Evolutionary conservation across 1,284 basidiomycete genomes (phyloP), one percentile per base, ranked within the genome.

Genomic region (Chalciporus sp.): DNA sequence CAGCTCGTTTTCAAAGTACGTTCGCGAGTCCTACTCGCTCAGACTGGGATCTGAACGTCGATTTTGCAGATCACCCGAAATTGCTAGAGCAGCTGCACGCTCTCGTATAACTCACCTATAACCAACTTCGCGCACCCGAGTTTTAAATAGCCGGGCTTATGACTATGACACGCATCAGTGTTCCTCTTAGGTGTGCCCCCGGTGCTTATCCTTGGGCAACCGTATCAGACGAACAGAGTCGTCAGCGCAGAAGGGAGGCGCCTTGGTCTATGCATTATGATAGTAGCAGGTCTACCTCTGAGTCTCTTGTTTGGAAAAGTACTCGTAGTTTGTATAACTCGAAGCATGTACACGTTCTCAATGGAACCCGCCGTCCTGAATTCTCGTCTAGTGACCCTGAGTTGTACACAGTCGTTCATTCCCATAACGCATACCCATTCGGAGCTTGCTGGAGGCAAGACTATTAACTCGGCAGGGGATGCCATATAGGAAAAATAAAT

Each of bases 161-260:
- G 60, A 61, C 62, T 61, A 61, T 64, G 52, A 50, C 60, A 64
- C 60, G 57, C 52, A 61, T 42, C 12, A 52, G 59, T 61, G 60
- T 51, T 17, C 45, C 20, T 19, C 40, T 43, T 53, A 16, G 59
- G 56, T 59, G 59, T 61, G 51, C 56, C 46, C 58, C 17, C 40
- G 59, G 56, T 58, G 29, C 33, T 40, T 42, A 16, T 35, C 50
- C 56, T 49, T 31, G 56, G 17, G 45, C 42, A 59, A 61, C 35
- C 49, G 49, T 59, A 61, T 37, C 41, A 29, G 50, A 58, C 49
- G 26, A 51, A 39, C 28, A 33, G 39, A 37, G 44, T 26, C 28
- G 4, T 40, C 49, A 44, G 10, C 16, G 40, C 45, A 57, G 48
- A 53, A 40, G 23, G 55, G 33, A 52, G 28, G 47, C 19, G 23